Percentiles rank a stretch among this genome's conserved stretches.
Evolutionary conservation across 2,329 filamentous ascomycete genomes (phyloP).

Genomic region (Sclerotinia glacialis): DNA sequence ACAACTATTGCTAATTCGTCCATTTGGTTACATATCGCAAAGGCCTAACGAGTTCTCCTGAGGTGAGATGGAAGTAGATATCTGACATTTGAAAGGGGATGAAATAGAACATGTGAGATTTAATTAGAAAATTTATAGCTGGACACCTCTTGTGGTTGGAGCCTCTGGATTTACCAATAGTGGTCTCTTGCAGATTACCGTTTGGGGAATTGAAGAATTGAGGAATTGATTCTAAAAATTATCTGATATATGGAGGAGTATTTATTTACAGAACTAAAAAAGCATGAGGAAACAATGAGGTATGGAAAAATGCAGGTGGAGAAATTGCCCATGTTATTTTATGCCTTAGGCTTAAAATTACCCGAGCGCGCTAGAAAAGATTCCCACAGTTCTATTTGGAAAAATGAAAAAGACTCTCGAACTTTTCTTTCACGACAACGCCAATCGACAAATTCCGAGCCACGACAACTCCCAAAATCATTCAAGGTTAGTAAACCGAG

Average conservation of each 20-base stretch:
- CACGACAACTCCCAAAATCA: constrained; percentile 19
- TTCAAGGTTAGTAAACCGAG: constrained; percentile 18
- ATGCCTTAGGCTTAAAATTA: constrained; percentile 5
- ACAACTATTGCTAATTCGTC: too few relatives aligned
- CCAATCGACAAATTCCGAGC: constrained; percentile 22
- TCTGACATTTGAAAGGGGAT: too few relatives aligned
- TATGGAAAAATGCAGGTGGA: background rate
- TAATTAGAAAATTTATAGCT: too few relatives aligned
- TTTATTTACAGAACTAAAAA: too few relatives aligned
- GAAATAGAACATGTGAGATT: too few relatives aligned
- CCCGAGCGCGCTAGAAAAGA: constrained; percentile 14
- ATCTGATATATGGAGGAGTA: background rate
- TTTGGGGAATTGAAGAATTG: background rate
- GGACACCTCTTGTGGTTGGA: too few relatives aligned
- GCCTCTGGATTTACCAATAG: too few relatives aligned
- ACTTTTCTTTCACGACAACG: constrained; percentile 18
- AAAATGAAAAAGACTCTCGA: constrained; percentile 15
- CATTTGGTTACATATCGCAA: too few relatives aligned
- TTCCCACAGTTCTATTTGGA: background rate
- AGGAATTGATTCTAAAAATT: background rate
- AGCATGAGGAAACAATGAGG: too few relatives aligned
- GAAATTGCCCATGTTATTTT: background rate
- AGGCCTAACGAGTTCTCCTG: too few relatives aligned
- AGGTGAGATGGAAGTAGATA: too few relatives aligned
- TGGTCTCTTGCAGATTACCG: background rate